Percentiles rank a stretch among this genome's conserved stretches.
These are phyloP conservation scores for Pseudocercospora cruenta DNA, from an alignment of 2,329 filamentous ascomycete species.

Conservation along the genomic window DNA sequence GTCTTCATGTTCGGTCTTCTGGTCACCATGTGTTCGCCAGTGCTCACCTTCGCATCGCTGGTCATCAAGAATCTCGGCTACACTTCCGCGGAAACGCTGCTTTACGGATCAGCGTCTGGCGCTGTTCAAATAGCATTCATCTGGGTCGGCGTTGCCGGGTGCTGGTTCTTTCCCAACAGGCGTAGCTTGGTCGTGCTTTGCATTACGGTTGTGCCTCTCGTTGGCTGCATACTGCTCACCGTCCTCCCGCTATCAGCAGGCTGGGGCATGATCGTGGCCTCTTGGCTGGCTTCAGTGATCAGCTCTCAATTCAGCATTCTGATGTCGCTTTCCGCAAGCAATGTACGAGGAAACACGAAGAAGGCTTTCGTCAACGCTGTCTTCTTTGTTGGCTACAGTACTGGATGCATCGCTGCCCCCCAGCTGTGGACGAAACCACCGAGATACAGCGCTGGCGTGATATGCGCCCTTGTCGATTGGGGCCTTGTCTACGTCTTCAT, in stretches of 20 bases:
- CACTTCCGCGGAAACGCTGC: slow-evolving; percentile 50
- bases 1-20: slow-evolving; percentile 53
- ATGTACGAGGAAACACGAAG: slow-evolving; percentile 58
- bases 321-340: slow-evolving; percentile 52
- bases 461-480: slow-evolving; percentile 52
- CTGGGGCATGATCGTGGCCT: slow-evolving; percentile 55
- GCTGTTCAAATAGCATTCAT: slow-evolving; percentile 52
- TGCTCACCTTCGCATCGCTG: slow-evolving; percentile 55
- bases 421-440: slow-evolving; percentile 54
- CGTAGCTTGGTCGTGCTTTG: slow-evolving; percentile 46
- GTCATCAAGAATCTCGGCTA: slow-evolving; percentile 55
- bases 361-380: slow-evolving; percentile 51
- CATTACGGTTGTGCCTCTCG: slow-evolving; percentile 48
- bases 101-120: slow-evolving; percentile 54
- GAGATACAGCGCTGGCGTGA: slow-evolving; percentile 52
- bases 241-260: slow-evolving; percentile 45
- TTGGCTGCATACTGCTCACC: slow-evolving; percentile 51
- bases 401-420: slow-evolving; percentile 52
- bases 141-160: slow-evolving; percentile 51
- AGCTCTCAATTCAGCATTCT: slow-evolving; percentile 48
- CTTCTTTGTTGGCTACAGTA: slow-evolving; percentile 57
- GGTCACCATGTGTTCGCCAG: slow-evolving; percentile 52
- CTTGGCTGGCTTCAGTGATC: slow-evolving; percentile 54
- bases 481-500: slow-evolving; percentile 42
- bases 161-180: slow-evolving; percentile 45